Percentiles rank a stretch among this genome's conserved stretches.
These are phyloP conservation scores for Mycena leptocephala DNA, from an alignment of 768 basidiomycete species.

Conservation along the genomic window DNA sequence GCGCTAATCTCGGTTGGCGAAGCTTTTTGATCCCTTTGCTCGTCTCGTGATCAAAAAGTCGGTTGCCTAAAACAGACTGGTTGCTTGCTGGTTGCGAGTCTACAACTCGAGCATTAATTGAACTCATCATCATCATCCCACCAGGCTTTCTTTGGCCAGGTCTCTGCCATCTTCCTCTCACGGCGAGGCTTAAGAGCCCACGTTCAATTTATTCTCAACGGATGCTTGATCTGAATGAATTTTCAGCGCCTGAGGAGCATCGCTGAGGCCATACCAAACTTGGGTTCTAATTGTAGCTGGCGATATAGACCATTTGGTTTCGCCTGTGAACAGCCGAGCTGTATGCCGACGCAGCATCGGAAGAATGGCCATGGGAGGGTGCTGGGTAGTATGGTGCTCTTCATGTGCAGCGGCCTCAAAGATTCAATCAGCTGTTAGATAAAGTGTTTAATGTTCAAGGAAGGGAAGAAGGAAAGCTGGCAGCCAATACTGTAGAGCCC, in stretches of 20 bases:
- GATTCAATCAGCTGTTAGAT: constrained; percentile 74
- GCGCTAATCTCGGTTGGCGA: too few species aligned
- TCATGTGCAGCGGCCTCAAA: constrained; percentile 60
- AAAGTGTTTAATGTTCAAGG: constrained; percentile 66
- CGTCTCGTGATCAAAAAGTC: too few species aligned
- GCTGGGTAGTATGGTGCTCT: constrained; percentile 83
- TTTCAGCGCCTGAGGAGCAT: constrained; percentile 61
- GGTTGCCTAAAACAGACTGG: too few species aligned
- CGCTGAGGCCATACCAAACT: constrained; percentile 74
- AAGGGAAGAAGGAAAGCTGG: constrained; percentile 57
- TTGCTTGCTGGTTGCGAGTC: too few species aligned
- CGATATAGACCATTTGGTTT: too few species aligned
- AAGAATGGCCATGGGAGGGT: constrained; percentile 69
- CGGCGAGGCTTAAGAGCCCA: too few species aligned
- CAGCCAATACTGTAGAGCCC: too few species aligned
- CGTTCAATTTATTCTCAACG: not conserved
- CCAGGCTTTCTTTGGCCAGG: too few species aligned
- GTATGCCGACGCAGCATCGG: constrained; percentile 75
- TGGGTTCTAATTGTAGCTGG: constrained; percentile 74
- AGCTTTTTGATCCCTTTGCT: too few species aligned
- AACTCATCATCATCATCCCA: too few species aligned
- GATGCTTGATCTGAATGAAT: not conserved
- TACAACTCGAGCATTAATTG: too few species aligned
- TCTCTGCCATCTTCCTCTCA: too few species aligned
- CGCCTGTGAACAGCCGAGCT: constrained; percentile 62